Percentiles rank a stretch among this genome's conserved stretches.
Evolutionary conservation across 495 filamentous ascomycete genomes (phyloP).

Genomic region (Aspergillus steynii): DNA sequence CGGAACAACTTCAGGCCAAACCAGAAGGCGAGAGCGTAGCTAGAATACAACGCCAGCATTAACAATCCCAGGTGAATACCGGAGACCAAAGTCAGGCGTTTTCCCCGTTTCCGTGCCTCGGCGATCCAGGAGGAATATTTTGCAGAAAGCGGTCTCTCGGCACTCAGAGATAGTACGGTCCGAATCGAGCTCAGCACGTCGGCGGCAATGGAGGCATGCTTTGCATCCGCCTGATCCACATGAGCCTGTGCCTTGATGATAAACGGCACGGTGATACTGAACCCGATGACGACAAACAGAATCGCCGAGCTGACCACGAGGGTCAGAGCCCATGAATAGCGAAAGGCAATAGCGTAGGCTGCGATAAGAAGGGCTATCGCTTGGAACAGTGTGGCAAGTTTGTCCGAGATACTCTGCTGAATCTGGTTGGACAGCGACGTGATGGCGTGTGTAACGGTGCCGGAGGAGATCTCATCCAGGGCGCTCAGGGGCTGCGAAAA

Average conservation of each 20-base stretch:
- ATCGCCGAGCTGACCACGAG: slow-evolving; percentile 42
- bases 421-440: slow-evolving; percentile 63
- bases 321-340: slow-evolving; percentile 51
- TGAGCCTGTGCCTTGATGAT: slow-evolving; percentile 41
- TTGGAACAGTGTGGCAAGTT: slow-evolving; percentile 50
- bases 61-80: slow-evolving; percentile 33
- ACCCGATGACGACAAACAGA: slow-evolving; percentile 40
- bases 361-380: slow-evolving; percentile 48
- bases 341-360: slow-evolving; percentile 53
- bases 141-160: slow-evolving; percentile 34
- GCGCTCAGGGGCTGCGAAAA: slow-evolving; percentile 34
- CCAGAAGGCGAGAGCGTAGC: slow-evolving; percentile 56
- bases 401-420: slow-evolving; percentile 66
- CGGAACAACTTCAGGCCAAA: slow-evolving; percentile 44
- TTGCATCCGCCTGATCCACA: slow-evolving; percentile 27
- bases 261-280: slow-evolving; percentile 31
- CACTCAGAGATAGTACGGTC: slow-evolving; percentile 57
- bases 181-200: slow-evolving; percentile 50
- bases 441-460: slow-evolving; percentile 55
- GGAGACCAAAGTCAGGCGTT: slow-evolving; percentile 25
- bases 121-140: slow-evolving; percentile 54
- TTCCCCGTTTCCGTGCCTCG: slow-evolving; percentile 55
- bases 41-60: slow-evolving; percentile 45
- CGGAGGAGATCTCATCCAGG: slow-evolving; percentile 33
- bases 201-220: slow-evolving; percentile 46